Base-by-base conservation (phyloP, 1,139 yeast genomes). In the Candida sanyaensis region DNA sequence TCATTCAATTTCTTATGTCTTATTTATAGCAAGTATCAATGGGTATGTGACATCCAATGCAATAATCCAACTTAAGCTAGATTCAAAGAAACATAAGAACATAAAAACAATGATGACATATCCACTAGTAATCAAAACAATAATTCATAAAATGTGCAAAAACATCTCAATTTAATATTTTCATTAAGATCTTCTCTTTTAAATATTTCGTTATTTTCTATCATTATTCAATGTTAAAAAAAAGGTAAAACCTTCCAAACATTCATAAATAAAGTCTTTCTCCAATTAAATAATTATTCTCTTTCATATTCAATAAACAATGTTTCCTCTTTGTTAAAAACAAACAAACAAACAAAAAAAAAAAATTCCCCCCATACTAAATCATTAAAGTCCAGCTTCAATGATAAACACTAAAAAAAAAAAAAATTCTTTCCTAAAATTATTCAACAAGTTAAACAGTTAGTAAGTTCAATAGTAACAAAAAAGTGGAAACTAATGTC, bases 391-490 rank as follows among this genome's bases (percentile, higher is more conserved):
- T 5, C 44, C 44, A 42, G 44, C 44, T 37, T 23, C 42, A 10
- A 17, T 17, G 17, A 17, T 17, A 17, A 17, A 21, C 11, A 29
- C n/a, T n/a, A n/a, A n/a, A n/a, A n/a, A n/a, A 13, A 12, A 2
- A 17, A 17, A n/a, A 11, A 32, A 24, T 31, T 17, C 12, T 24
- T 37, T 39, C 48, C 46, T 42, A 46, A 39, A 42, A 30, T 21
- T 21, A n/a, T 17, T n/a, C 28, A 27, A 11, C 8, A 40, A 28
- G 39, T 41, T 29, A 27, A 34, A 44, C 38, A 43, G 46, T 46
- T 46, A 40, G 42, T 43, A 42, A 41, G 44, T 41, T 41, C 44
- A 26, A 40, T 31, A 33, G 13, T 34, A 17, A 17, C 21, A 17
- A 17, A 17, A 17, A 3, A n/a, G n/a, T n/a, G 21, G 21, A 3